Conservation (phyloP, 495 filamentous ascomycete species). For the Trichocladium antarcticum region DNA sequence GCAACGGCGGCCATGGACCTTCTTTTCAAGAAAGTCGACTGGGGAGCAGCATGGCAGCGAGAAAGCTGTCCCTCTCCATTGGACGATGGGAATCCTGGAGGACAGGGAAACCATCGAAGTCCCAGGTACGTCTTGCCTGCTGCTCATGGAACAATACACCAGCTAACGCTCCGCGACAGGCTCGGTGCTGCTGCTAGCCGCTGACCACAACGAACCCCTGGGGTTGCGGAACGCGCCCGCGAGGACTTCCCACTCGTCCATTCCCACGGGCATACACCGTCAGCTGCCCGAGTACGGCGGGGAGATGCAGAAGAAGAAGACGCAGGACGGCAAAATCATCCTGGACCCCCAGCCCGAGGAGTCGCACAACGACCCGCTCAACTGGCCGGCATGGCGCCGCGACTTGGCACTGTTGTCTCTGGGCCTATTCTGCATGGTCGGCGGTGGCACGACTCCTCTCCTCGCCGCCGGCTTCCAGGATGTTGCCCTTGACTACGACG, state of each 20-base stretch:
- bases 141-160: neutral
- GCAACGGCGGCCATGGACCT: constrained; percentile 11
- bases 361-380: constrained; percentile 80
- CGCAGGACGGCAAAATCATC: constrained; percentile 72
- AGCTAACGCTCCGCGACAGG: constrained; percentile 37
- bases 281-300: constrained; percentile 18
- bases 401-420: constrained; percentile 73
- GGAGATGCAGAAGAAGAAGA: constrained; percentile 56
- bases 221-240: constrained; percentile 66
- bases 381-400: constrained; percentile 78
- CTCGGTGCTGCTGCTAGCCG: constrained; percentile 67
- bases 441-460: constrained; percentile 85
- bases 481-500: constrained; percentile 57
- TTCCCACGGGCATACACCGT: constrained; percentile 47
- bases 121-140: constrained; percentile 55
- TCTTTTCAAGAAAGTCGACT: constrained; percentile 8
- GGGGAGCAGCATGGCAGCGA: constrained; percentile 1
- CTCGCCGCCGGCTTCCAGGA: constrained; percentile 83
- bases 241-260: constrained; percentile 64
- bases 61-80: constrained; percentile 32
- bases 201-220: constrained; percentile 68
- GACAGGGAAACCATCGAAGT: constrained; percentile 80
- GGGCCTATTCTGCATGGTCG: constrained; percentile 84
- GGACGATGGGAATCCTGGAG: constrained; percentile 76
- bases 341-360: constrained; percentile 90